Evolutionary conservation across 768 basidiomycete species (phyloP).

Genomic region (Amanita phalloides): DNA sequence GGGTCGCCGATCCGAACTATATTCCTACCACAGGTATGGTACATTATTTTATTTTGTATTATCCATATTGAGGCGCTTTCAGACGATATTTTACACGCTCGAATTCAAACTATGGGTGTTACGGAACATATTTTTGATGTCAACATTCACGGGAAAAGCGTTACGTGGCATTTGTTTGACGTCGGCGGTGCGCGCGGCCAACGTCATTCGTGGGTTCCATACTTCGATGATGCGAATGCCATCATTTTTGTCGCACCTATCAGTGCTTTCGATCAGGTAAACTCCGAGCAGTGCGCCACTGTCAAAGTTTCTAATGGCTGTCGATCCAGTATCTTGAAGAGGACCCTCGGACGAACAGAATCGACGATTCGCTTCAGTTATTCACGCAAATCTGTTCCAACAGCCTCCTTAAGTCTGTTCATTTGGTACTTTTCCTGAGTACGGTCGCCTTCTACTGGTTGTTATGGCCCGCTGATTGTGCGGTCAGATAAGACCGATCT

Average conservation of each 20-base stretch:
- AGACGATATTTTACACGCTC: conserved; percentile 87
- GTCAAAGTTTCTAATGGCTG: neutral
- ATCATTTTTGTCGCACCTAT: conserved; percentile 76
- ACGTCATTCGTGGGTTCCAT: conserved; percentile 72
- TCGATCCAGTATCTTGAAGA: conserved; percentile 66
- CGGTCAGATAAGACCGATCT: conserved; percentile 68
- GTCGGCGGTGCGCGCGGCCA: conserved; percentile 66
- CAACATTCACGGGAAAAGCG: conserved; percentile 64
- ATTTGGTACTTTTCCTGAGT: conserved; percentile 50
- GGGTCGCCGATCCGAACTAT: conserved; percentile 60
- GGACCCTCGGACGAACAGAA: conserved; percentile 75
- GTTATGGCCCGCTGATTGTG: conserved; percentile 7
- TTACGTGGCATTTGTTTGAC: conserved; percentile 67
- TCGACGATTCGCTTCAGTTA: conserved; percentile 82
- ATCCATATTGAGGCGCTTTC: conserved; percentile 19
- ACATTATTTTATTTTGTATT: conserved; percentile 1
- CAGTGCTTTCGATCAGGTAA: conserved; percentile 69
- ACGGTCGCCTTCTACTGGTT: conserved; percentile 14
- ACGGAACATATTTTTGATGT: conserved; percentile 79
- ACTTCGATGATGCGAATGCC: conserved; percentile 67
- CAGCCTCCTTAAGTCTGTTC: conserved; percentile 61
- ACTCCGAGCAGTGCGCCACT: neutral
- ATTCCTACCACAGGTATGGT: conserved; percentile 61
- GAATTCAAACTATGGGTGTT: conserved; percentile 85
- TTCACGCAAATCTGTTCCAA: conserved; percentile 84